These are phyloP conservation scores for Alternaria viburni DNA, from an alignment of 2,329 filamentous ascomycete genomes.

Conservation along the genomic window DNA sequence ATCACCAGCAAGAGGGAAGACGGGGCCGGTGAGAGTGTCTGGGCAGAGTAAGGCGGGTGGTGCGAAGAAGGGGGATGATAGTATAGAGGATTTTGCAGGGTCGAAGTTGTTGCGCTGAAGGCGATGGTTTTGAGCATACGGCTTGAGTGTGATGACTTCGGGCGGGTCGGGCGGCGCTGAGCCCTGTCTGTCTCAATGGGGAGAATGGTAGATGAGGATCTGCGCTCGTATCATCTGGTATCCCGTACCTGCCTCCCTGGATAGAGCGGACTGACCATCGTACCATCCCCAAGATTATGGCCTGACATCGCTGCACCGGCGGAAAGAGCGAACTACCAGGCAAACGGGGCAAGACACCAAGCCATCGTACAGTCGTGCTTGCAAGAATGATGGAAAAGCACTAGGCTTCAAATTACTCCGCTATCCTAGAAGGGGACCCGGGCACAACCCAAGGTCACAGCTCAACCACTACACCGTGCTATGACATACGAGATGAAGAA, in stretches of 20 bases:
- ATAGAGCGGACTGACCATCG: not conserved
- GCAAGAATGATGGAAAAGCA: constrained; percentile 10
- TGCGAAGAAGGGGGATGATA: constrained; percentile 33
- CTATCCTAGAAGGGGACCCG: constrained; percentile 31
- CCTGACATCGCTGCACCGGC: not conserved
- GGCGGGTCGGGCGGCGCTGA: not conserved
- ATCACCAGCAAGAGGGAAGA: constrained; percentile 10
- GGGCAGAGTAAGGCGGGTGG: constrained; percentile 18
- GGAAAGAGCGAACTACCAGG: not conserved
- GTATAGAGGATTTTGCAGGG: constrained; percentile 44
- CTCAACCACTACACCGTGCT: constrained; percentile 33
- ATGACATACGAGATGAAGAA: constrained; percentile 39
- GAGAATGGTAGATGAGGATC: not conserved
- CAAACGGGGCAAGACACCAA: not conserved
- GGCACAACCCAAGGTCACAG: constrained; percentile 24
- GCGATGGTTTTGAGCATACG: not conserved
- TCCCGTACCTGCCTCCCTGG: not conserved
- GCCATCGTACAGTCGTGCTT: not conserved
- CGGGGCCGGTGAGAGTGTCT: constrained; percentile 20
- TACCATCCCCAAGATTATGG: not conserved
- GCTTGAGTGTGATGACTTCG: not conserved
- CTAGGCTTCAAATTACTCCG: constrained; percentile 31
- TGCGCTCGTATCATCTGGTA: not conserved
- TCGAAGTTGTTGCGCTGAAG: constrained; percentile 35
- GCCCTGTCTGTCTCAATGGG: not conserved